Percentiles rank a stretch among this genome's conserved stretches.
phyloP scores from a whole-genome alignment of 306 rosid species.

The Inga laurina region DNA sequence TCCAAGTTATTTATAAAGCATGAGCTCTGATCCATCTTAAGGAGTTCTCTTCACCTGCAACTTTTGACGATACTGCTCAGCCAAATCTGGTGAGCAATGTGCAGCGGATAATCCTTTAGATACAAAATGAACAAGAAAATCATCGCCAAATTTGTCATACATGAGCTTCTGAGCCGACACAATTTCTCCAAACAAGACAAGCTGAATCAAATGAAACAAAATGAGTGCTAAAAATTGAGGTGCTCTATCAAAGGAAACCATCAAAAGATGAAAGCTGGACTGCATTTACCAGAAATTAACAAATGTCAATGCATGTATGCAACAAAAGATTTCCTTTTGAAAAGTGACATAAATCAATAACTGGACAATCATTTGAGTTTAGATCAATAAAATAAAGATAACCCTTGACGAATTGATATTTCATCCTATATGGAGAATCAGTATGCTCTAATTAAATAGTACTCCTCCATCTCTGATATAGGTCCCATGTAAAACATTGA shows the following conservation, averaged over 20 bases:
- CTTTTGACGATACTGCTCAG: conserved; percentile 79
- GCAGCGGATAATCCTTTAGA: conserved; percentile 61
- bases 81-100: conserved; percentile 80
- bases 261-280: conserved; percentile 18
- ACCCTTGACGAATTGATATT: background rate
- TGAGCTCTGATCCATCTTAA: background rate
- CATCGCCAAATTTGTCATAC: conserved; percentile 92
- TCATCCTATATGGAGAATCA: background rate
- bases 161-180: conserved; percentile 95
- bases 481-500: no score
- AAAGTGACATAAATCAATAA: background rate
- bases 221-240: conserved; percentile 2
- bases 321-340: background rate
- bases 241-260: conserved; percentile 13
- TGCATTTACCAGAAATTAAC: background rate
- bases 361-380: background rate
- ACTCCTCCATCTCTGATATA: background rate
- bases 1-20: background rate
- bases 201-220: conserved; percentile 44
- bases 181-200: conserved; percentile 91
- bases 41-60: conserved; percentile 63
- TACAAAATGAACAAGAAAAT: conserved; percentile 41
- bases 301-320: background rate
- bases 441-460: background rate
- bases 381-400: background rate